Evolutionary conservation across 768 basidiomycete genomes (phyloP), one percentile per base, ranked within the genome.

Genomic region (Mrakia hoshinonis): DNA sequence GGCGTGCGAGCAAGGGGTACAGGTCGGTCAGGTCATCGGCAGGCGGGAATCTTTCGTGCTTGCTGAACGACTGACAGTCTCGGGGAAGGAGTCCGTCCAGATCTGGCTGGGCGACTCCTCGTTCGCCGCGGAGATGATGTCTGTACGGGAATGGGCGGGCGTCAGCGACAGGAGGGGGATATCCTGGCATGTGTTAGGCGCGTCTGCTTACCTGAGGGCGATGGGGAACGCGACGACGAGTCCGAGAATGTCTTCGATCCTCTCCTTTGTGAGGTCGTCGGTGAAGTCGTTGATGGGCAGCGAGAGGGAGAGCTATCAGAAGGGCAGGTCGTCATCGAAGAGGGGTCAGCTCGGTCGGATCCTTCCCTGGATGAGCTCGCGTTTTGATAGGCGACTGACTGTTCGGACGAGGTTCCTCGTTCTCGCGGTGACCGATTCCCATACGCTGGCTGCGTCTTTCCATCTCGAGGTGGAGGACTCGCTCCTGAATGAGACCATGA

Each of bases 81-180:
- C 55, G 43, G 10, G 69, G 69, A 7, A 70, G 61, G 10, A 70
- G 61, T 11, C 54, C 69, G 22, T 70, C 69, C 22, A 70, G 61
- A 70, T 70, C 69, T 20, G 46, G 60, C 20, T 70, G 62, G n/a
- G 69, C 36, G 26, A 64, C 38, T 20, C 69, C 69, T 51, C 38
- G 39, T 52, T 70, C 69, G 7, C 69, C 69, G 22, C 61, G 46
- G 11, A 70, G 62, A 20, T 70, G 69, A 31, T 70, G 69, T 26
- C 69, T 70, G 58, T 11, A 20, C 6, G n/a, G 34, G 13, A 24
- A 60, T 3, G 34, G 64, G 48, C 12, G 18, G 10, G 48, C 65
- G 31, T 11, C 15, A 46, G 2, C 47, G 2, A 18, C n/a, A 22
- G 6, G 13, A 20, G 20, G 1, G 34, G 3, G 18, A 55, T 24